Conservation (phyloP, 208 protist species). For the Willaertia magna region DNA sequence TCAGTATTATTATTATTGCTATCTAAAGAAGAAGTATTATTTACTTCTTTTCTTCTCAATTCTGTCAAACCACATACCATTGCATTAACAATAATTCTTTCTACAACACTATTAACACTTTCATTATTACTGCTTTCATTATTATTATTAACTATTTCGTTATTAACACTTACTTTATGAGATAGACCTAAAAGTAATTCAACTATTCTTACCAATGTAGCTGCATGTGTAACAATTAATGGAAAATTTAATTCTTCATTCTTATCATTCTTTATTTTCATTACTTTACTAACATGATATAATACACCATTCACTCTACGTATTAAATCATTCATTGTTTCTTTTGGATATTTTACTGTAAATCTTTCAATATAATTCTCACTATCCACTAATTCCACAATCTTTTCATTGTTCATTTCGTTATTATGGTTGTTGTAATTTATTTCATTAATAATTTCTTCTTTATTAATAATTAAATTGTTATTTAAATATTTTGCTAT, state of each 20-base stretch:
- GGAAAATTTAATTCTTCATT: neutral
- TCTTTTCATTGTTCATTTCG: neutral
- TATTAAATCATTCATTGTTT: neutral
- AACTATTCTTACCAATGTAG: neutral
- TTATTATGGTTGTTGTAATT: too few relatives aligned
- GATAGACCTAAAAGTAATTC: neutral
- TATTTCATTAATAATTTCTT: too few relatives aligned
- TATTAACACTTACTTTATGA: too few relatives aligned
- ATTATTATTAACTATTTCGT: too few relatives aligned
- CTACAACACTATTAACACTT: neutral
- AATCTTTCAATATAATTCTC: neutral
- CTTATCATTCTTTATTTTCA: too few relatives aligned
- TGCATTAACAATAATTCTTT: neutral
- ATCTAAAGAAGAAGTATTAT: neutral
- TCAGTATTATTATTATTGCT: neutral
- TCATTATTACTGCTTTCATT: too few relatives aligned
- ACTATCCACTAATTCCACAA: neutral
- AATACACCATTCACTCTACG: neutral
- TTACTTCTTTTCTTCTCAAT: neutral
- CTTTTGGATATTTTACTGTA: neutral
- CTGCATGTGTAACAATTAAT: neutral
- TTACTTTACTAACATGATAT: neutral
- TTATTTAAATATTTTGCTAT: neutral
- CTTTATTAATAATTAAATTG: neutral
- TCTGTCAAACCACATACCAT: neutral